Conservation (phyloP, 192 early-diverging fungal species). For the Entomortierella parvispora region DNA sequence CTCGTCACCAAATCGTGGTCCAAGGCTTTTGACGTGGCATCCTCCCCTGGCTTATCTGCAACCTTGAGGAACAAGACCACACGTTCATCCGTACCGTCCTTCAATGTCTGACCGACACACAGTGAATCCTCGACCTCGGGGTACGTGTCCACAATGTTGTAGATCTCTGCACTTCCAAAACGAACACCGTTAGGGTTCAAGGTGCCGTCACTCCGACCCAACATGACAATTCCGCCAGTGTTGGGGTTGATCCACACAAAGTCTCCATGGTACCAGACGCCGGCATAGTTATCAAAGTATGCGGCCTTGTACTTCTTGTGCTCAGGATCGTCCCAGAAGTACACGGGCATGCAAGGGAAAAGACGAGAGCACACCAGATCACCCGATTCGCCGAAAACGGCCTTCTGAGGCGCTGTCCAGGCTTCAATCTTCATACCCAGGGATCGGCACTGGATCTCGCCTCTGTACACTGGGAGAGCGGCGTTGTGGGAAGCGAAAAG, state of each 20-base stretch:
- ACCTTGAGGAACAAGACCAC: conserved; percentile 94
- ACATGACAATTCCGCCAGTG: conserved; percentile 94
- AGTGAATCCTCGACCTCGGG: conserved; percentile 85
- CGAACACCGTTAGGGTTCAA: conserved; percentile 93
- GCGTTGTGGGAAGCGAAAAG: conserved; percentile 93
- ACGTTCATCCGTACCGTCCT: conserved; percentile 83
- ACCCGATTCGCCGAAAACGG: conserved; percentile 78
- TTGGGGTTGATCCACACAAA: conserved; percentile 86
- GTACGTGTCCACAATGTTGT: conserved; percentile 91
- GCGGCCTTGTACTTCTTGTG: conserved; percentile 82
- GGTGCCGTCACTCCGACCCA: conserved; percentile 92
- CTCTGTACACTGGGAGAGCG: conserved; percentile 90
- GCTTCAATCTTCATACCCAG: conserved; percentile 97
- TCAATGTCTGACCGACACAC: conserved; percentile 88
- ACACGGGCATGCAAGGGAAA: conserved; percentile 98
- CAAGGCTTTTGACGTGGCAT: conserved; percentile 69
- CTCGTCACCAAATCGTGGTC: conserved; percentile 69
- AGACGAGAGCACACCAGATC: conserved; percentile 93
- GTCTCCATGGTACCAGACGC: conserved; percentile 98
- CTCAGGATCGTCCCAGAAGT: conserved; percentile 85
- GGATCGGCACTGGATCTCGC: conserved; percentile 92
- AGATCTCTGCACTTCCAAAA: conserved; percentile 94
- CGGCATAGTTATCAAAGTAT: conserved; percentile 87
- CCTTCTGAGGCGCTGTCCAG: conserved; percentile 75
- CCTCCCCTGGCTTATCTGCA: conserved; percentile 71